phyloP scores from a whole-genome alignment of 305 asterid species.

The Plantago coronopus region DNA sequence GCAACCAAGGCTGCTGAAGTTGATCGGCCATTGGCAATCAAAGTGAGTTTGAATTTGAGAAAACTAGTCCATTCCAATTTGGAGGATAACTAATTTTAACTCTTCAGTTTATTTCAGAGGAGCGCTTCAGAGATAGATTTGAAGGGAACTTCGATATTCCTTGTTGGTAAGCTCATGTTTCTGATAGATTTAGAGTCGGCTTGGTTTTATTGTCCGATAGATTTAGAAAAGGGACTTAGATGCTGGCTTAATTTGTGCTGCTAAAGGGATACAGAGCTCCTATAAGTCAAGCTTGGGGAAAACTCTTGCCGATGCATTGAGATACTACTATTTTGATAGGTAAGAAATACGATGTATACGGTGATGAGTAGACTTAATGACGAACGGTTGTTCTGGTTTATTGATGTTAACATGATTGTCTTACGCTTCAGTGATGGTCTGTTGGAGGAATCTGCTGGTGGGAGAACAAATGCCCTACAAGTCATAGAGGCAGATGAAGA shows the following conservation, averaged over 20 bases:
- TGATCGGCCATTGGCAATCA: conserved; percentile 45
- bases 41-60: conserved; percentile 41
- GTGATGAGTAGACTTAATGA: no score
- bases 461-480: conserved; percentile 52
- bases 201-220: no score
- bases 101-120: conserved; percentile 48
- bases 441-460: conserved; percentile 87
- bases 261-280: conserved; percentile 68
- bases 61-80: conserved; percentile 1
- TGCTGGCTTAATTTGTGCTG: conserved; percentile 1
- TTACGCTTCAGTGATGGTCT: conserved; percentile 54
- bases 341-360: not conserved
- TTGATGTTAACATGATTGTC: conserved; percentile 4
- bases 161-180: conserved; percentile 57
- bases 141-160: conserved; percentile 79
- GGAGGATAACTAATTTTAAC: conserved; percentile 24
- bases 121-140: conserved; percentile 64
- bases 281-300: conserved; percentile 65
- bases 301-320: conserved; percentile 70
- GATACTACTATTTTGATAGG: conserved; percentile 90
- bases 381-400: not conserved
- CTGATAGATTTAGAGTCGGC: not conserved
- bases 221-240: not conserved
- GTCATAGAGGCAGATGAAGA: conserved; percentile 50
- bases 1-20: conserved; percentile 33